A percentile compares a stretch with the other conserved stretches of the same genome.
Evolutionary conservation across 306 rosid species (phyloP).

Genomic region (Castanea sativa): DNA sequence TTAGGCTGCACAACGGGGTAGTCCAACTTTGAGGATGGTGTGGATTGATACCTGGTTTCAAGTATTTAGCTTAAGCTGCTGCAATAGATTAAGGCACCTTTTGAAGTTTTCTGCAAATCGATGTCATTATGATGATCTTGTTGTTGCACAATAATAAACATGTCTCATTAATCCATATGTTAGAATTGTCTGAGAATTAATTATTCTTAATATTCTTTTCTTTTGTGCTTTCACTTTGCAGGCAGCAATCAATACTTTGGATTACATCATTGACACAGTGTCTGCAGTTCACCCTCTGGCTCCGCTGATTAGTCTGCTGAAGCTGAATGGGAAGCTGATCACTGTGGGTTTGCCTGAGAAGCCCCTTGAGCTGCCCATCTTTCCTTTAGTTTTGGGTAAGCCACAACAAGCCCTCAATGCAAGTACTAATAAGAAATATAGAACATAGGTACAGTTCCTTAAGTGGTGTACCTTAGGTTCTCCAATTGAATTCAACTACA

Average conservation of each 20-base stretch:
- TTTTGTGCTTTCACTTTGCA: constrained; percentile 24
- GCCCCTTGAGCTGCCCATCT: constrained; percentile 76
- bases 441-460: no score
- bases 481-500: no score
- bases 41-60: not conserved
- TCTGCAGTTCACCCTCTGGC: constrained; percentile 70
- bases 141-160: not conserved
- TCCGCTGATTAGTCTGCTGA: constrained; percentile 71
- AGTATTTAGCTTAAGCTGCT: not conserved
- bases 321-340: constrained; percentile 81
- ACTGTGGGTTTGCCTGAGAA: constrained; percentile 70
- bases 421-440: not conserved
- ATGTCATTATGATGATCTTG: not conserved
- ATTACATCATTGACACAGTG: constrained; percentile 84
- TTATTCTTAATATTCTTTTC: not conserved
- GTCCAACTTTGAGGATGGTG: not conserved
- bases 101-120: not conserved
- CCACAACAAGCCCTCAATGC: constrained; percentile 6
- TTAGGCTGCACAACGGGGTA: not conserved
- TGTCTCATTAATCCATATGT: not conserved
- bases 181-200: constrained; percentile 1
- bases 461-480: no score
- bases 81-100: not conserved
- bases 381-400: constrained; percentile 62
- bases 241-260: constrained; percentile 79